A percentile compares a stretch with the other conserved stretches of the same genome.
Evolutionary conservation across 331 rosid genomes (phyloP).

Genomic region (Pyrus hybrid): DNA sequence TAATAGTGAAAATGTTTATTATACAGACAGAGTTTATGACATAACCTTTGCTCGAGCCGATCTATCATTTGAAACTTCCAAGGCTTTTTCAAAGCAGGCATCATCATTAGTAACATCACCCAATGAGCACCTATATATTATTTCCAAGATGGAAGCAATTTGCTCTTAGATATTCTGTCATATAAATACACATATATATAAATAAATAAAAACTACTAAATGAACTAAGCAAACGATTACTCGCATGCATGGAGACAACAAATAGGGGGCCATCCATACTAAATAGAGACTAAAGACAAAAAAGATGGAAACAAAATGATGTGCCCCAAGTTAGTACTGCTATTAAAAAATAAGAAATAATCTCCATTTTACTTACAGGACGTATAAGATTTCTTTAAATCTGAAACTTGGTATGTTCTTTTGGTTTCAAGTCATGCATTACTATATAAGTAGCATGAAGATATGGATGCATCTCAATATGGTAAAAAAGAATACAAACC

Average conservation of each 20-base stretch:
- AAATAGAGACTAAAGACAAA: neutral
- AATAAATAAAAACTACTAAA: neutral
- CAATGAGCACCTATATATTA: conserved; percentile 73
- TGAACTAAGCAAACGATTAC: conserved; percentile 4
- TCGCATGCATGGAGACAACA: conserved; percentile 3
- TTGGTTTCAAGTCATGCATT: neutral
- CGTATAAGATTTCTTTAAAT: neutral
- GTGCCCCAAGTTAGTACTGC: neutral
- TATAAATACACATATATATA: neutral
- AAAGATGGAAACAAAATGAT: neutral
- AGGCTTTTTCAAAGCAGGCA: conserved; percentile 77
- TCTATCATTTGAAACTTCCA: conserved; percentile 78
- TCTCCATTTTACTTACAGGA: neutral
- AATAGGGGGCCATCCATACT: neutral
- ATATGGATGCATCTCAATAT: neutral
- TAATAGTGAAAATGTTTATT: neutral
- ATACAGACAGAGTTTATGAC: neutral
- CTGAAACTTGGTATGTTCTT: neutral
- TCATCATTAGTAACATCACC: conserved; percentile 81
- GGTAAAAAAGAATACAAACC: neutral
- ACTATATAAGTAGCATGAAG: neutral
- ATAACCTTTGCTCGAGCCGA: conserved; percentile 92
- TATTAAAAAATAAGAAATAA: neutral
- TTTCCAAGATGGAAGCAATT: conserved; percentile 2
- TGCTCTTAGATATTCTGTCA: neutral